These are phyloP conservation scores for cucumber (Cucumis sativus) DNA, from an alignment of 306 rosid genomes.

Conservation along the genomic window DNA sequence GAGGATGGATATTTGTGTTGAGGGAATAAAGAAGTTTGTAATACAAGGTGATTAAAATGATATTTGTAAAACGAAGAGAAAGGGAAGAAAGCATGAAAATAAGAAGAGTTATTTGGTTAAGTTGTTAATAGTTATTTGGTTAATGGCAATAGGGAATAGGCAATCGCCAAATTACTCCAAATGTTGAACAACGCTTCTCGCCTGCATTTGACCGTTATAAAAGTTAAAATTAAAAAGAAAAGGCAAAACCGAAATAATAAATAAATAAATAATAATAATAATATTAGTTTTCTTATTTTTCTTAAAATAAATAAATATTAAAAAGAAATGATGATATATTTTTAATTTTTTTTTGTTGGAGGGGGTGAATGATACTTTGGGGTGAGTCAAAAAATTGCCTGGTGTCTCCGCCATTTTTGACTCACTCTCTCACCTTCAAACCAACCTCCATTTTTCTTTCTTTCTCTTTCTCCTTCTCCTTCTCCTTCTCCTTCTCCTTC, in stretches of 20 bases:
- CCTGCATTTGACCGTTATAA: conserved; percentile 8
- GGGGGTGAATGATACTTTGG: neutral
- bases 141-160: neutral
- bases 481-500: no score
- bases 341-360: neutral
- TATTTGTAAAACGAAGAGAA: no score
- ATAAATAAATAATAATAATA: neutral
- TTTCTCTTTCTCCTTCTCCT: neutral
- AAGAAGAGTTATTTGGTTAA: neutral
- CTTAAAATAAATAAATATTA: neutral
- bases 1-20: no score
- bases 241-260: neutral
- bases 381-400: conserved; percentile 12
- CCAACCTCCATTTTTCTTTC: neutral
- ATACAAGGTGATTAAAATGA: no score
- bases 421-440: neutral
- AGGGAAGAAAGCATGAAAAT: neutral
- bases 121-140: neutral
- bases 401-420: conserved; percentile 7
- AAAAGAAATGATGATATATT: neutral
- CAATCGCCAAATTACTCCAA: neutral
- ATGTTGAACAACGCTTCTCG: conserved; percentile 1
- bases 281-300: neutral
- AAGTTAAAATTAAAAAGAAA: neutral
- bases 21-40: no score